Evolutionary conservation across 768 basidiomycete genomes (phyloP), one percentile per base, ranked within the genome.

Genomic region (Gymnopilus junonius): DNA sequence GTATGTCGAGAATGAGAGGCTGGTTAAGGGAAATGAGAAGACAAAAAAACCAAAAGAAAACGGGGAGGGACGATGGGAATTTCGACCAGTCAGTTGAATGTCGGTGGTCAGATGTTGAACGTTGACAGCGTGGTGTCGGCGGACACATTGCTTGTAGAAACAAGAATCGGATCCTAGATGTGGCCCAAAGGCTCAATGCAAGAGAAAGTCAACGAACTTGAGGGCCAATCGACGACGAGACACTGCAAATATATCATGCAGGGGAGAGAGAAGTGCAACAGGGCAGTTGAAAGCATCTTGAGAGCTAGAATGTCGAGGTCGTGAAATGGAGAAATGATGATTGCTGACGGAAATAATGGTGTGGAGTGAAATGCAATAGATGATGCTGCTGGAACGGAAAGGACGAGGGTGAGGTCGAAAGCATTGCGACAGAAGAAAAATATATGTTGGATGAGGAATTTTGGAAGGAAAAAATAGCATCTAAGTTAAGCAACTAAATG

Each of bases 381-480:
- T 27, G 42, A 64, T 55, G 63, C 48, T 53, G 55, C 42, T 20
- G 35, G 45, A 64, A 48, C 17, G 43, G 45, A 64, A 63, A 53
- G 37, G 53, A 63, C 43, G 43, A 54, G 51, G 48, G 62, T 64
- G 57, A 63, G 57, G 63, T 66, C 54, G 67, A 70, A 65, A 69
- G 65, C 65, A 68, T 64, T 68, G 73, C 69, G 63, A 70, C 65
- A 55, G 58, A 39, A 61, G 53, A 56, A 25, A 59, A 60, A 25
- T 53, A 55, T 48, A 62, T 32, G 54, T 37, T 51, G 51, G 50
- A 54, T 25, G 58, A 63, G 34, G 58, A 35, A 11, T 42, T 42
- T 58, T 35, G 21, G 46, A 43, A 21, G 35, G 15, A 51, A 42
- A 39, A 54, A 48, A 59, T 51, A 62, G 34, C 65, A 62, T 68